These are phyloP conservation scores for Solanum aculeatissimum DNA, from an alignment of 305 asterid species.

Conservation along the genomic window DNA sequence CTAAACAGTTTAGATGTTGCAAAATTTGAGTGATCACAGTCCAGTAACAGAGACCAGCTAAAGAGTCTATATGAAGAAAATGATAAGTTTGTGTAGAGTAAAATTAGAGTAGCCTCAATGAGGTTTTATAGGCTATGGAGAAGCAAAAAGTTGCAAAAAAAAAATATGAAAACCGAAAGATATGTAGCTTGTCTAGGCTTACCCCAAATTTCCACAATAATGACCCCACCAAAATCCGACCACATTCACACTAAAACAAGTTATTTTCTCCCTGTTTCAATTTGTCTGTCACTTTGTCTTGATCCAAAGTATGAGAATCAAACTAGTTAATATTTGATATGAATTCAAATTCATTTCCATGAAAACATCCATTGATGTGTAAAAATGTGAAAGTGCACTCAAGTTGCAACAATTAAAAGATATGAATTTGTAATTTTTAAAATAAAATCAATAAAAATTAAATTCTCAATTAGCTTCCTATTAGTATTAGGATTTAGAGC, in stretches of 20 bases:
- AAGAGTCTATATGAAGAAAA: not conserved
- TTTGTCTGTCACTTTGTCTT: not conserved
- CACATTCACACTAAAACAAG: constrained; percentile 23
- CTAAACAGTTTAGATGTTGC: not conserved
- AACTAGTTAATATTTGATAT: not conserved
- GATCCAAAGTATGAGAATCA: not conserved
- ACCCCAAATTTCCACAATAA: constrained; percentile 24
- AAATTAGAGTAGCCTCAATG: constrained; percentile 1
- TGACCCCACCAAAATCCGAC: constrained; percentile 20
- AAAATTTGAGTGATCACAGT: not conserved
- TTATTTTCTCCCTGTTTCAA: not conserved
- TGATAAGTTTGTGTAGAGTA: constrained; percentile 15
- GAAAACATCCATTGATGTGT: not conserved
- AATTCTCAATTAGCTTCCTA: not conserved
- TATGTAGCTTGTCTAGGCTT: constrained; percentile 22
- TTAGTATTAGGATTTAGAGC: not conserved
- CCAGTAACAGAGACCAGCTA: not conserved
- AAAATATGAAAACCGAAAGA: constrained; percentile 26
- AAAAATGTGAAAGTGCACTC: not conserved
- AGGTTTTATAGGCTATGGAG: constrained; percentile 16
- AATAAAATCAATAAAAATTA: not conserved
- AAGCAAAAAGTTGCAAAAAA: not conserved
- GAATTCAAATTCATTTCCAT: not conserved
- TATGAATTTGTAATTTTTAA: not conserved
- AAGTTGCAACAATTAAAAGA: not conserved